phyloP scores from a whole-genome alignment of 2,329 filamentous ascomycete species.

The Stemphylium lycopersici region DNA sequence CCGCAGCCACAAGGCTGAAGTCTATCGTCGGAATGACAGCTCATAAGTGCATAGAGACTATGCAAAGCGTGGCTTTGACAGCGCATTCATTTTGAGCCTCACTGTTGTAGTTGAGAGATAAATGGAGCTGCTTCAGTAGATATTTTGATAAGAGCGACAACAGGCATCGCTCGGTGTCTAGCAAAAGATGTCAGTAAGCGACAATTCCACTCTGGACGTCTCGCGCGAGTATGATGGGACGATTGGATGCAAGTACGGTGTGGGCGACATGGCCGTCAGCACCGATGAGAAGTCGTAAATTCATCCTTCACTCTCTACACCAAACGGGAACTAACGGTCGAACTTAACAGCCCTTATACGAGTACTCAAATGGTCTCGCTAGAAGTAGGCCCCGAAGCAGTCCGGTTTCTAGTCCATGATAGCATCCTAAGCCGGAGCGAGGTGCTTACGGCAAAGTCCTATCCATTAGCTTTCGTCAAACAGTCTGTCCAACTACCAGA shows the following conservation, averaged over 20 bases:
- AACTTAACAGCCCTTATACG: constrained; percentile 23
- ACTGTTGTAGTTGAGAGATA: neutral
- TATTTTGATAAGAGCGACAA: neutral
- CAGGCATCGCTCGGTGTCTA: too few species aligned
- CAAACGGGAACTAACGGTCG: neutral
- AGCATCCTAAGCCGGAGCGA: constrained; percentile 30
- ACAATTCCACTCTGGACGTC: neutral
- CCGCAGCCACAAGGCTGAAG: neutral
- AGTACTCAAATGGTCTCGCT: constrained; percentile 25
- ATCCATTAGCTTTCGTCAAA: constrained; percentile 16
- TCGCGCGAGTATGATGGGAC: neutral
- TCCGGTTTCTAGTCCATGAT: constrained; percentile 34
- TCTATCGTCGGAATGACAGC: constrained; percentile 1
- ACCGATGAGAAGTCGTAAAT: constrained; percentile 9
- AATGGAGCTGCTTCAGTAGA: neutral
- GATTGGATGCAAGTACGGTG: neutral
- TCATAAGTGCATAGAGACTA: constrained; percentile 7
- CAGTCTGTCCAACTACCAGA: constrained; percentile 29
- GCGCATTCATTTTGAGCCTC: constrained; percentile 3
- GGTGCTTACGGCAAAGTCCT: constrained; percentile 23
- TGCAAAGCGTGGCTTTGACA: neutral
- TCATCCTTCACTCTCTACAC: accelerated
- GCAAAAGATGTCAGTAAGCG: constrained; percentile 1
- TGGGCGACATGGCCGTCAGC: neutral
- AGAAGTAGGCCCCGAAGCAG: constrained; percentile 25